These are phyloP conservation scores for Fusarium chaquense DNA, from an alignment of 2,329 filamentous ascomycete species.

Conservation along the genomic window DNA sequence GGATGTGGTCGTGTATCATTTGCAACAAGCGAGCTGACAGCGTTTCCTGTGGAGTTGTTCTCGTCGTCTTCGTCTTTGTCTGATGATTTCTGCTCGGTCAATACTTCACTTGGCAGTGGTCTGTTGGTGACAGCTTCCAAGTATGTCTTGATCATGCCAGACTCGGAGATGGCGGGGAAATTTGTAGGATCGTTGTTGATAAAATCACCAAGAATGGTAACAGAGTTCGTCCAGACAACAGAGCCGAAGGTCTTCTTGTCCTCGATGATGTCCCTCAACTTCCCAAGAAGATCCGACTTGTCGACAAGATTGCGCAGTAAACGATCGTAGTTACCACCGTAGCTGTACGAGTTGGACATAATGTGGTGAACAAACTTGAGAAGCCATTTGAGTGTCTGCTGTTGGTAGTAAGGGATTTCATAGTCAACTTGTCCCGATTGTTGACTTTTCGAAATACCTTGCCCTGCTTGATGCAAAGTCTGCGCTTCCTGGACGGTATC, in stretches of 20 bases:
- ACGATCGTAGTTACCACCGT: constrained; percentile 86
- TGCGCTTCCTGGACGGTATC: constrained; percentile 80
- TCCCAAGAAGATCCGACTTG: constrained; percentile 84
- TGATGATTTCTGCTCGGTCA: constrained; percentile 48
- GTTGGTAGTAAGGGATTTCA: constrained; percentile 90
- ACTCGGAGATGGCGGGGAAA: constrained; percentile 94
- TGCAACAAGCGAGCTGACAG: constrained; percentile 54
- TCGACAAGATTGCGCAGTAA: constrained; percentile 94
- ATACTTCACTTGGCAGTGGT: constrained; percentile 53
- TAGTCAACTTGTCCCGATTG: constrained; percentile 92
- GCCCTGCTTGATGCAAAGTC: constrained; percentile 72
- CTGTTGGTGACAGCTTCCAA: constrained; percentile 81
- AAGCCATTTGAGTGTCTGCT: constrained; percentile 92
- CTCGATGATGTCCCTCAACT: constrained; percentile 83
- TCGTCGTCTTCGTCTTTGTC: constrained; percentile 51
- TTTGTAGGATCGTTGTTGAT: constrained; percentile 99
- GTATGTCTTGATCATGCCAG: constrained; percentile 87
- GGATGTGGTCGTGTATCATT: constrained; percentile 63
- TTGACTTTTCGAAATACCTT: constrained; percentile 74
- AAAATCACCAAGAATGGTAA: constrained; percentile 92
- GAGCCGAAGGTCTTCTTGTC: constrained; percentile 86
- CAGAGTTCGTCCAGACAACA: constrained; percentile 94
- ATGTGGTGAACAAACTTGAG: constrained; percentile 97
- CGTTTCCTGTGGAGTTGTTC: constrained; percentile 55
- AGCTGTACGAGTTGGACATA: constrained; percentile 79